Evolutionary conservation across 306 rosid genomes (phyloP).

Genomic region (Cyamopsis tetragonoloba): DNA sequence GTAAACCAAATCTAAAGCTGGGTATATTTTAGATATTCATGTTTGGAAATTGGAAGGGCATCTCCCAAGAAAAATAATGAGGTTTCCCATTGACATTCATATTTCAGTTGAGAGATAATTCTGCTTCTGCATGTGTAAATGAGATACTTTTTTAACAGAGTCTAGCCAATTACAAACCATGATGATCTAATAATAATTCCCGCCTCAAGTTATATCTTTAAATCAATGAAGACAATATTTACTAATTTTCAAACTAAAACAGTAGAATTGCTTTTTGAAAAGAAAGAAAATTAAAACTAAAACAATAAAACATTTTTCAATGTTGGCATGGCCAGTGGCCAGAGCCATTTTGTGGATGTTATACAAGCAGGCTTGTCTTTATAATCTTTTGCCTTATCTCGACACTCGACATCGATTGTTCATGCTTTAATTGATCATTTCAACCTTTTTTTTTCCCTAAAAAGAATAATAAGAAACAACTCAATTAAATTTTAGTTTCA

Average conservation of each 20-base stretch:
- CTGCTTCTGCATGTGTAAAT: no score
- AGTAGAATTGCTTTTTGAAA: no score
- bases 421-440: slow-evolving; percentile 38
- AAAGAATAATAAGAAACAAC: slow-evolving; percentile 14
- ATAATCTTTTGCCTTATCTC: slow-evolving; percentile 22
- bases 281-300: no score
- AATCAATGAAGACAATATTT: neutral
- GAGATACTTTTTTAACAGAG: no score
- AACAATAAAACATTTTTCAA: no score
- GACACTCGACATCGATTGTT: neutral
- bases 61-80: neutral
- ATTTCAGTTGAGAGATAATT: no score
- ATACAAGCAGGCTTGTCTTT: slow-evolving; percentile 2
- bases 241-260: neutral
- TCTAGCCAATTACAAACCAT: no score
- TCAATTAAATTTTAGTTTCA: neutral
- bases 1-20: no score
- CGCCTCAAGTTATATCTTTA: neutral
- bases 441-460: neutral
- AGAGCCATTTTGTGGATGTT: slow-evolving; percentile 4
- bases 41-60: neutral
- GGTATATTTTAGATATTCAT: neutral
- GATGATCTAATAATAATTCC: no score
- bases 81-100: no score
- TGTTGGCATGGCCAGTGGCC: no score